A percentile compares a stretch with the other conserved stretches of the same genome.
Conservation (phyloP, 2,329 filamentous ascomycete genomes). For the Hypoxylon sp. region DNA sequence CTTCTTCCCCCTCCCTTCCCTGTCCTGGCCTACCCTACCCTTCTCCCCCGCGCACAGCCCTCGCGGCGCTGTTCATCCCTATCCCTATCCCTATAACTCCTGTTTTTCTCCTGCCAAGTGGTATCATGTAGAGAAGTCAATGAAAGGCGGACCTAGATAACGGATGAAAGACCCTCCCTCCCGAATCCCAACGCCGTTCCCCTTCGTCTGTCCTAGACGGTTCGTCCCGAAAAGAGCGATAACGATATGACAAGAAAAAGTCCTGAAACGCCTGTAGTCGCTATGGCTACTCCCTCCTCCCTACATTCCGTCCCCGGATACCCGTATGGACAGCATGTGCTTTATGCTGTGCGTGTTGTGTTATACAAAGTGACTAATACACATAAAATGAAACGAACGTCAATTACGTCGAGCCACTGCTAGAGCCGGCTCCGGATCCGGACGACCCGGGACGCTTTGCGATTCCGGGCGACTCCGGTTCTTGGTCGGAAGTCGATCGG, state of each 20-base stretch:
- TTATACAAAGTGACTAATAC: slow-evolving; percentile 42
- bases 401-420: slow-evolving; percentile 42
- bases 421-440: slow-evolving; percentile 44
- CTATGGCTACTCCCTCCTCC: slow-evolving; percentile 8
- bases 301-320: slow-evolving; percentile 8
- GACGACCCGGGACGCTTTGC: slow-evolving; percentile 43
- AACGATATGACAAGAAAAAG: background rate
- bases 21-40: too few species aligned
- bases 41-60: slow-evolving; percentile 27
- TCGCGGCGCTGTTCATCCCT: slow-evolving; percentile 14
- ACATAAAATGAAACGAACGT: slow-evolving; percentile 41
- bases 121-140: slow-evolving; percentile 43
- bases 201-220: slow-evolving; percentile 26
- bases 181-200: slow-evolving; percentile 35
- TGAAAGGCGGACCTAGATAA: slow-evolving; percentile 17
- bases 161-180: slow-evolving; percentile 14
- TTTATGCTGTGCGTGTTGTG: slow-evolving; percentile 13
- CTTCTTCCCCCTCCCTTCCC: slow-evolving; percentile 2
- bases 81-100: slow-evolving; percentile 32
- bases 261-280: slow-evolving; percentile 33
- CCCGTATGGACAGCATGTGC: background rate
- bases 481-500: slow-evolving; percentile 45
- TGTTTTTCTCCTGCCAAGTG: slow-evolving; percentile 34
- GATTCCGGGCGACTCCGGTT: slow-evolving; percentile 40
- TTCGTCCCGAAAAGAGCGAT: slow-evolving; percentile 19